Evolutionary conservation across 176 grass and related monocot species (phyloP), one percentile per base, ranked within the genome.

Genomic region (Tillandsia leiboldiana): DNA sequence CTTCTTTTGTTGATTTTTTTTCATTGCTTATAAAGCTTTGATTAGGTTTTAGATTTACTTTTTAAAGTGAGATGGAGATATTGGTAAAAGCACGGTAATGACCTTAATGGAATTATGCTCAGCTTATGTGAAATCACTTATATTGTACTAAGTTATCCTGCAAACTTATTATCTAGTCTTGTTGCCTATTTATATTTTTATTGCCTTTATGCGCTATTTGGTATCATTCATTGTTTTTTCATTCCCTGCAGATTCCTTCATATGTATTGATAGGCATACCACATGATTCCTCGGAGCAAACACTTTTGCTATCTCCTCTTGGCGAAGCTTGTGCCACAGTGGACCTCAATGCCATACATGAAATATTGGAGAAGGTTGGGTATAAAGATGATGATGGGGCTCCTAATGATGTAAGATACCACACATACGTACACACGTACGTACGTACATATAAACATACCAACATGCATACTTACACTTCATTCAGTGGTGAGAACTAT

Each of bases 241-340:
- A 0, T 42, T 4, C 7, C 33, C 33, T 42, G 71, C 77, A 96
- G 91, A 75, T 83, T 80, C 77, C 77, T 73, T 91, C 85, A 8
- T 69, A 73, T 50, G 64, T 71, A 52, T 80, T 96, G 48, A 79
- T 91, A 58, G 83, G 87, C 15, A 82, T 96, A 66, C 76, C 71
- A 51, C 65, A 66, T 17, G 69, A 80, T 56, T 54, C 15, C 1
- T 17, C 81, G 11, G 78, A 79, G 22, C 82, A 70, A 73, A 78
- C n/a, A 18, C 23, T 71, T 51, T 71, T 47, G 9, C 71, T 84
- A 63, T 91, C 92, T 49, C 70, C 83, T 73, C 49, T 65, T 29
- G 92, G 75, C 66, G 84, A 84, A 86, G 85, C 83, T 75, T 91
- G 80, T 78, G 75, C 88, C 17, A 80, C 53, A 72, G 75, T 74